Conservation (phyloP, 208 protist genomes). For the Phytomonas sp. region DNA sequence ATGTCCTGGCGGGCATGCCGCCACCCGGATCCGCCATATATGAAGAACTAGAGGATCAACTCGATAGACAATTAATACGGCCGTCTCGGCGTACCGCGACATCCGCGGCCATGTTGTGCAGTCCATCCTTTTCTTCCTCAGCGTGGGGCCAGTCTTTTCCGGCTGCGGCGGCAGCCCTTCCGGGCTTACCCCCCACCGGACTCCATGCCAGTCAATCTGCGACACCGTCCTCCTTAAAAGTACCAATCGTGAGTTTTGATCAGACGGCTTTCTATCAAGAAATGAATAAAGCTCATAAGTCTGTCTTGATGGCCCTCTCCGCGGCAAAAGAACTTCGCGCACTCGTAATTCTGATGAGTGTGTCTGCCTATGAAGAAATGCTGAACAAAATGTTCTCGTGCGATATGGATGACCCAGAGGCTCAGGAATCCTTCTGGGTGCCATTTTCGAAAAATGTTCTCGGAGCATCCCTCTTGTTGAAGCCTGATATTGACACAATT, state of each 20-base stretch:
- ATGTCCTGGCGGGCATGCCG: conserved; percentile 60
- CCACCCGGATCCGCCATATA: conserved; percentile 60
- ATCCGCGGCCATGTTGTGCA: conserved; percentile 8
- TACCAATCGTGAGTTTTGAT: background rate
- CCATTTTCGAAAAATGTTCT: conserved; percentile 43
- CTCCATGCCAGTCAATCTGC: background rate
- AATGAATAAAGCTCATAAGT: conserved; percentile 28
- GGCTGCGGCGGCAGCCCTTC: background rate
- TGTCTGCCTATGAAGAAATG: conserved; percentile 37
- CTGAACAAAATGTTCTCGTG: conserved; percentile 27
- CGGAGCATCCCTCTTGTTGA: conserved; percentile 12
- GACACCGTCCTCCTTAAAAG: background rate
- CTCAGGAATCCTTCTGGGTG: conserved; percentile 45
- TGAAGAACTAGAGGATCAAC: conserved; percentile 45
- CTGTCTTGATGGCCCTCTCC: conserved; percentile 43
- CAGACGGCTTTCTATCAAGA: conserved; percentile 7
- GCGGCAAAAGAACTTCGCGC: conserved; percentile 37
- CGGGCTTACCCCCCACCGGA: background rate
- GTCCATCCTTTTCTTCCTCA: conserved; percentile 31
- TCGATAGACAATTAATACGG: conserved; percentile 50
- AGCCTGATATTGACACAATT: background rate
- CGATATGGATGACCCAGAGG: conserved; percentile 15
- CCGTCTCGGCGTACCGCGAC: conserved; percentile 40
- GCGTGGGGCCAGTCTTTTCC: conserved; percentile 13
- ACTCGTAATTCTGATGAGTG: conserved; percentile 34